Percentiles rank a stretch among this genome's conserved stretches.
Conservation (phyloP, 495 filamentous ascomycete species). For the Aspergillus sclerotioniger region DNA sequence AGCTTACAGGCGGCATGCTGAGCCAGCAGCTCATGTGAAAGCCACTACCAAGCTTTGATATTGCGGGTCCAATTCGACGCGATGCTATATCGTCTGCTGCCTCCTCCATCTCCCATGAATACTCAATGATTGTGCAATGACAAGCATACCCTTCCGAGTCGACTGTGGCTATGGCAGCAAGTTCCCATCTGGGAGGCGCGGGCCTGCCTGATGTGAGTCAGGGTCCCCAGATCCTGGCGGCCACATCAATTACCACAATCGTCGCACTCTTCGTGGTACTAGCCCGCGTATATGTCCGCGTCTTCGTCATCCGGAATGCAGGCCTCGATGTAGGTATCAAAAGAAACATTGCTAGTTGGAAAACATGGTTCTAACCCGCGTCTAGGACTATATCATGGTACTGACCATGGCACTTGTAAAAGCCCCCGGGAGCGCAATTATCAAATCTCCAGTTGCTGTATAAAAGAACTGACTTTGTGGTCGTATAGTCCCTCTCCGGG, state of each 20-base stretch:
- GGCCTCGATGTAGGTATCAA: constrained; percentile 32
- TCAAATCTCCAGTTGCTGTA: too few relatives aligned
- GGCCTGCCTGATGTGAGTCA: constrained; percentile 30
- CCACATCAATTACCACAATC: constrained; percentile 30
- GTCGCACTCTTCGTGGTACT: constrained; percentile 26
- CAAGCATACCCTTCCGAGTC: background rate
- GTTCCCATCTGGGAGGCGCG: constrained; percentile 12
- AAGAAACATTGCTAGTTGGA: background rate
- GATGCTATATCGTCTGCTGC: too few relatives aligned
- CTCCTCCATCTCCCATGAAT: background rate
- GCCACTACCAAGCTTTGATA: too few relatives aligned
- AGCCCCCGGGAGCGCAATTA: background rate
- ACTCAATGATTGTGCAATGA: background rate
- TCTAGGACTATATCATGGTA: constrained; percentile 37
- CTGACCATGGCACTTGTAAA: constrained; percentile 32
- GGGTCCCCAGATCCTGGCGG: constrained; percentile 33
- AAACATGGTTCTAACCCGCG: background rate
- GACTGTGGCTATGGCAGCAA: constrained; percentile 12
- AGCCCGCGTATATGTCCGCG: constrained; percentile 39
- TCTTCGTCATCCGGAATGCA: constrained; percentile 33
- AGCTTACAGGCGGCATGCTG: too few relatives aligned
- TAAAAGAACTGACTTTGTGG: background rate
- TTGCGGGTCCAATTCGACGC: too few relatives aligned
- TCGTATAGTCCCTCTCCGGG: constrained; percentile 26
- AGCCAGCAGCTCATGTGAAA: too few relatives aligned